Evolutionary conservation across 2,329 filamentous ascomycete genomes (phyloP).

Genomic region (Aspergillus japonicus): DNA sequence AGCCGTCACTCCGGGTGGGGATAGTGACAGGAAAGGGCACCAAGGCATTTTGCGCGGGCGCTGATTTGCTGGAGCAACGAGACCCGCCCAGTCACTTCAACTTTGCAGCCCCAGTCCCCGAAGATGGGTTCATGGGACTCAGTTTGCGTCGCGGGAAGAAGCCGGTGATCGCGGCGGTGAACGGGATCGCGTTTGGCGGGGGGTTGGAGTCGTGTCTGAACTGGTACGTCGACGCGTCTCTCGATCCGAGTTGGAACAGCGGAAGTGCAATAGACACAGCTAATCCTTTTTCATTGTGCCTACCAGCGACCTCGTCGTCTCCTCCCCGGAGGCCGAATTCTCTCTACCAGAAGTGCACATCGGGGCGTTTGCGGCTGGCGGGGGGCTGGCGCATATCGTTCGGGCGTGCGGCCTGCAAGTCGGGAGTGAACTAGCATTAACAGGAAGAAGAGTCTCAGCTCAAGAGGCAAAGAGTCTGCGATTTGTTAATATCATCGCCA

Average conservation of each 20-base stretch:
- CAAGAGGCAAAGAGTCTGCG: slow-evolving; percentile 62
- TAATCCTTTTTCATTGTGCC: neutral
- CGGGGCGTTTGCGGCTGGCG: slow-evolving; percentile 69
- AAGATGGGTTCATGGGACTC: slow-evolving; percentile 56
- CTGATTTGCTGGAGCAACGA: slow-evolving; percentile 45
- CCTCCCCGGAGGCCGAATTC: slow-evolving; percentile 58
- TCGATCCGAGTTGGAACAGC: no score
- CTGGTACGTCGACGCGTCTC: slow-evolving; percentile 51
- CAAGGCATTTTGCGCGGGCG: slow-evolving; percentile 46
- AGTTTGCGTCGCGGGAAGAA: slow-evolving; percentile 62
- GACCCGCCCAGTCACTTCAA: slow-evolving; percentile 28
- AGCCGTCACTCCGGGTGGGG: slow-evolving; percentile 41
- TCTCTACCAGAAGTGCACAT: slow-evolving; percentile 69
- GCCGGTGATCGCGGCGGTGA: slow-evolving; percentile 74
- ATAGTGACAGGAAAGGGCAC: slow-evolving; percentile 46
- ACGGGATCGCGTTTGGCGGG: slow-evolving; percentile 72
- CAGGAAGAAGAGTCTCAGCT: slow-evolving; percentile 60
- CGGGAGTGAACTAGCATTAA: slow-evolving; percentile 69
- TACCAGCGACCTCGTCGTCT: slow-evolving; percentile 67
- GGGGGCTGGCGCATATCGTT: slow-evolving; percentile 66
- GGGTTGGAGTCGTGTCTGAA: slow-evolving; percentile 89
- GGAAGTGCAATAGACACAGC: no score
- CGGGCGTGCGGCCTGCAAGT: slow-evolving; percentile 66
- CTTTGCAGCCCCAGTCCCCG: neutral
- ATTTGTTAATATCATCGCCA: slow-evolving; percentile 63